Conservation (phyloP, 2,329 filamentous ascomycete species). For the Akanthomyces uredinophilus region DNA sequence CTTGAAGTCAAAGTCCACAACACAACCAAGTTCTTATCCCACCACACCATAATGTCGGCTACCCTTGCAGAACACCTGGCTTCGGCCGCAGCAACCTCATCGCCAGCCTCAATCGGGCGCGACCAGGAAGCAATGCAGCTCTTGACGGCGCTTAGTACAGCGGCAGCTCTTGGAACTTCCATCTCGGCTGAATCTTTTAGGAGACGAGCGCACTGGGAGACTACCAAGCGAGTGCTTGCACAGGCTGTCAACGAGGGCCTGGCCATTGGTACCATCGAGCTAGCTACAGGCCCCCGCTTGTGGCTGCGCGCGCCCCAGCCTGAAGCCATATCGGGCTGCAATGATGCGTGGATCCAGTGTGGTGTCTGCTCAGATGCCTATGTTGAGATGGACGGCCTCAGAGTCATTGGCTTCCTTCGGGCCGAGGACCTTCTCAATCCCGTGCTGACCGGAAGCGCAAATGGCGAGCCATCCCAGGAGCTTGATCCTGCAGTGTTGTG, state of each 20-base stretch:
- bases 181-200: neutral
- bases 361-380: neutral
- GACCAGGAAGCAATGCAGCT: too few species aligned
- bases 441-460: neutral
- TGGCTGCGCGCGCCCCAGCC: neutral
- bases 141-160: too few species aligned
- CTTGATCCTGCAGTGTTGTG: neutral
- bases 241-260: neutral
- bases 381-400: neutral
- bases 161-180: neutral
- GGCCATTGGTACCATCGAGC: neutral
- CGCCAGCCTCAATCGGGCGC: neutral
- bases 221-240: neutral
- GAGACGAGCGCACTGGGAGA: neutral
- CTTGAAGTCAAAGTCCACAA: too few species aligned
- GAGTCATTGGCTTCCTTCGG: neutral
- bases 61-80: neutral
- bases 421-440: neutral
- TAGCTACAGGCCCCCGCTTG: neutral
- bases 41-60: neutral
- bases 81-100: neutral
- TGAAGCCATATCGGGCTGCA: neutral
- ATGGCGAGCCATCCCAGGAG: neutral
- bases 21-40: neutral
- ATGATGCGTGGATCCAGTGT: neutral